These are phyloP conservation scores for Cytospora schulzeri DNA, from an alignment of 2,329 filamentous ascomycete genomes.

Conservation along the genomic window DNA sequence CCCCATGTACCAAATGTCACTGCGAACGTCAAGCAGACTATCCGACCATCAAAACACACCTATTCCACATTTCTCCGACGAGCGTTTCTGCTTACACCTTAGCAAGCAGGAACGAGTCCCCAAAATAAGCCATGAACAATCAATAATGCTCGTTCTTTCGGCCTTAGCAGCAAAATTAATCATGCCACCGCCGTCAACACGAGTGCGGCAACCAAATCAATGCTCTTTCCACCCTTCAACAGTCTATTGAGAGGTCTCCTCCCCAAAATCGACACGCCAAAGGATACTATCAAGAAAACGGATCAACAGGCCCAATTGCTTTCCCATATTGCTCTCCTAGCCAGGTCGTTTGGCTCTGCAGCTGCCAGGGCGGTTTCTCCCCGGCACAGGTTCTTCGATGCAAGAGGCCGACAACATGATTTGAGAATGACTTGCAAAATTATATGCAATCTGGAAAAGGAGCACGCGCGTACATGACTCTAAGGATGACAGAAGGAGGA, in stretches of 20 bases:
- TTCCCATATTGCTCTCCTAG: too few species aligned
- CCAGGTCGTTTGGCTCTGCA: background rate
- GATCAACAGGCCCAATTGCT: too few species aligned
- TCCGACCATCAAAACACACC: background rate
- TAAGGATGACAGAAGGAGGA: background rate
- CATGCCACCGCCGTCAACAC: background rate
- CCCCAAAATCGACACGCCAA: too few species aligned
- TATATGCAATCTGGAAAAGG: too few species aligned
- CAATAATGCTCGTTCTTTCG: background rate
- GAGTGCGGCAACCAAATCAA: background rate
- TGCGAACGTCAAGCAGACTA: background rate
- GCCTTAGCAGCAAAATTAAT: background rate
- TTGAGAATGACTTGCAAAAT: too few species aligned
- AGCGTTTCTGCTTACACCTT: background rate
- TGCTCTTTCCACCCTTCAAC: background rate
- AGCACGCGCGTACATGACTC: background rate
- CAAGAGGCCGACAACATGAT: too few species aligned
- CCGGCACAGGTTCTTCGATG: too few species aligned
- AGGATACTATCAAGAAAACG: too few species aligned
- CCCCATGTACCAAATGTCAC: background rate
- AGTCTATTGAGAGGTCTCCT: too few species aligned
- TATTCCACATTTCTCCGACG: background rate
- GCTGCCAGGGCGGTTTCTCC: too few species aligned
- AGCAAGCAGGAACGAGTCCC: background rate
- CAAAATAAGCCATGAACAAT: background rate